These are phyloP conservation scores for Cordia subcordata DNA, from an alignment of 257 asterid genomes.

Conservation along the genomic window DNA sequence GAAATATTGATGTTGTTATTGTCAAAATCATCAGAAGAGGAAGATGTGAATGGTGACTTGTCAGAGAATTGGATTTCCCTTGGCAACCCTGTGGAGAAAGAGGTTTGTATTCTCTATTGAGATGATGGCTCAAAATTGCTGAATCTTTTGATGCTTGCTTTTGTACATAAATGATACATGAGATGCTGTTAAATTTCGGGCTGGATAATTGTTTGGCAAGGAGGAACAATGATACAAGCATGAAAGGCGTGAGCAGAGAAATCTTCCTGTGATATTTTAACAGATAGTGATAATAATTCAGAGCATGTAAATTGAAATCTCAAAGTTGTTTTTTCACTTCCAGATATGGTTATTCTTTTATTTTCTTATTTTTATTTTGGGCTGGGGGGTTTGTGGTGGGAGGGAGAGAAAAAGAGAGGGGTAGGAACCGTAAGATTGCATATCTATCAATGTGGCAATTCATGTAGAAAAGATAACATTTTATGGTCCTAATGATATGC, in stretches of 20 bases:
- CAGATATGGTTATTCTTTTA: background rate
- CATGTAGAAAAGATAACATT: background rate
- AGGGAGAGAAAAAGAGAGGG: too few relatives aligned
- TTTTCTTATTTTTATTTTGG: too few relatives aligned
- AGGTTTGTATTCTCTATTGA: constrained; percentile 33
- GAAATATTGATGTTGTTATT: background rate
- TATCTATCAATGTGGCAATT: too few relatives aligned
- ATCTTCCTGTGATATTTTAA: too few relatives aligned
- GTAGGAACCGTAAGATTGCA: too few relatives aligned
- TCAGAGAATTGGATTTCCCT: constrained; percentile 23
- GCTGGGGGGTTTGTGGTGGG: too few relatives aligned
- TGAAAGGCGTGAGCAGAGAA: too few relatives aligned
- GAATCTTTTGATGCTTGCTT: background rate
- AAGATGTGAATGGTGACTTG: constrained; percentile 39
- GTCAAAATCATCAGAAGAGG: constrained; percentile 35
- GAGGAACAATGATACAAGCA: too few relatives aligned
- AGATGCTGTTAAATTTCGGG: too few relatives aligned
- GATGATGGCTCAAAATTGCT: background rate
- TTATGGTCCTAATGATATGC: constrained; percentile 8
- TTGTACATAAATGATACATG: too few relatives aligned
- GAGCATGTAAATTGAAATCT: background rate
- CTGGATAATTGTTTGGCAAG: too few relatives aligned
- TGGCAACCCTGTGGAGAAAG: constrained; percentile 24
- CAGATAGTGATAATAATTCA: too few relatives aligned
- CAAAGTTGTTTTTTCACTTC: background rate